Base-by-base conservation (phyloP, 1,139 yeast species). In the Debaryomyces coudertii region DNA sequence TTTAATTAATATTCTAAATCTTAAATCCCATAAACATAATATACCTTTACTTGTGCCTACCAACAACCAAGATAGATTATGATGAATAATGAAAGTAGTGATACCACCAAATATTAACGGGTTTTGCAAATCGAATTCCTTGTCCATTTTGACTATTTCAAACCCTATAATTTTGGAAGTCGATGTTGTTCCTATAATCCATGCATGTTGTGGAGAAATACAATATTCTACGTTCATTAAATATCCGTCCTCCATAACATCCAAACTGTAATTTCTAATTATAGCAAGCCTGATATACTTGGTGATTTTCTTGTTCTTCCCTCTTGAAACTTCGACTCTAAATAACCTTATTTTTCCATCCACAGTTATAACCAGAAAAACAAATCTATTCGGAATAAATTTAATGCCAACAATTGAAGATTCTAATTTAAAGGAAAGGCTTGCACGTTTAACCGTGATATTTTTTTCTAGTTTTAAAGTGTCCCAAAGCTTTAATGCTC, bases 401-500 rank as follows among this genome's bases (percentile, higher is more conserved):
- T 63, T 60, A 9, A 86, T 63, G 9, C 71, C 66, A 0, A 74
- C 71, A 8, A 86, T 72, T 0, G 80, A 49, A 0, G 82, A 71
- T 0, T 76, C 74, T 43, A 84, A 63, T 36, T 77, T 75, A 1
- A 78, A 58, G 1, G 77, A 66, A 5, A 80, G 55, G 6, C 80
- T 73, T 0, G 96, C 78, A 23, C 58, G 64, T 46, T 80, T 74
- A 37, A 85, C 82, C 2, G 83, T 75, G 1, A 84, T 82, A 44
- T 84, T 85, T 50, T 78, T 79, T 47, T 85, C 90, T 37, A 92
- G 66, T 47, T 83, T 79, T 11, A 69, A 61, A 1, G 84, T 67
- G 56, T 90, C 96, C 98, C 98, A 93, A 0, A 93, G 65, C 52
- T 82, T 85, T 38, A 93, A 58, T 2, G 68, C 57, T 0, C 98